These are phyloP conservation scores for Smallanthus sonchifolius DNA, from an alignment of 129 eudicot genomes.

Conservation along the genomic window DNA sequence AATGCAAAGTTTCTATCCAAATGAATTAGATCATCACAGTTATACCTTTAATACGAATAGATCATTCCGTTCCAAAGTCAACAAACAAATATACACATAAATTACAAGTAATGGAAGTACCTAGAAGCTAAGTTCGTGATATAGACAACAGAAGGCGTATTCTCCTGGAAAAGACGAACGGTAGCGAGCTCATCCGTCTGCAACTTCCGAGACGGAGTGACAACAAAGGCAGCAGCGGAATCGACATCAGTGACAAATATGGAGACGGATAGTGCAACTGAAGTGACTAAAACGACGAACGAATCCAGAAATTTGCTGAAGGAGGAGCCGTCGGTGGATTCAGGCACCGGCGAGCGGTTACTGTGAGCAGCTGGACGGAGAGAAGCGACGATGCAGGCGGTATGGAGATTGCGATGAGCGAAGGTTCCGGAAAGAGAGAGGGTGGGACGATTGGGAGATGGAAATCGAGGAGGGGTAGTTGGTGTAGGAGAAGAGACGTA, in stretches of 20 bases:
- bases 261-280: slow-evolving; percentile 62
- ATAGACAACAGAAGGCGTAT: slow-evolving; percentile 97
- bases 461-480: slow-evolving; percentile 7
- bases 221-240: slow-evolving; percentile 81
- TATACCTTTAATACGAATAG: not conserved
- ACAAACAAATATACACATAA: not conserved
- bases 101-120: slow-evolving; percentile 25
- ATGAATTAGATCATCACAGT: slow-evolving; percentile 1
- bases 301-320: slow-evolving; percentile 45
- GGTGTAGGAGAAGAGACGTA: slow-evolving; percentile 28
- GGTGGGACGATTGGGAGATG: slow-evolving; percentile 18
- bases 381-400: slow-evolving; percentile 25
- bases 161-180: slow-evolving; percentile 86
- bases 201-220: slow-evolving; percentile 61
- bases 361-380: slow-evolving; percentile 11
- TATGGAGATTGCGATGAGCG: slow-evolving; percentile 15
- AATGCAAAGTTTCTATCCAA: not conserved
- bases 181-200: slow-evolving; percentile 95
- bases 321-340: slow-evolving; percentile 15
- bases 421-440: slow-evolving; percentile 9
- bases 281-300: slow-evolving; percentile 48
- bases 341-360: slow-evolving; percentile 23
- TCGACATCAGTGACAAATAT: slow-evolving; percentile 56
- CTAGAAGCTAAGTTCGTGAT: slow-evolving; percentile 82
- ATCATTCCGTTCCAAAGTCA: not conserved